A percentile compares a stretch with the other conserved stretches of the same genome.
These are phyloP conservation scores for Fusarium sp. DNA, from an alignment of 2,329 filamentous ascomycete species.

Conservation along the genomic window DNA sequence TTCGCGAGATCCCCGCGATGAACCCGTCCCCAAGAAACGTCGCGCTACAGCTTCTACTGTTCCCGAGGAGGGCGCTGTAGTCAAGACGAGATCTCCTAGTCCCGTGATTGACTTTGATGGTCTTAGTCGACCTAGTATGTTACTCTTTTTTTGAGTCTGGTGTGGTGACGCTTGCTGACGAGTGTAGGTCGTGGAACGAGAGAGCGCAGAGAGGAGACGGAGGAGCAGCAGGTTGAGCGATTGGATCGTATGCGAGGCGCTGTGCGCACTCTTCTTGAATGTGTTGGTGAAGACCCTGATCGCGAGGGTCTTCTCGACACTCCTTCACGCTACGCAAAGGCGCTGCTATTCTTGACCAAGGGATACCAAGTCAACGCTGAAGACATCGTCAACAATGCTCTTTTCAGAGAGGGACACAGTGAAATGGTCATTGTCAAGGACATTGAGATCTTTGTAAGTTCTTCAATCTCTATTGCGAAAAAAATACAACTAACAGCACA, in stretches of 20 bases:
- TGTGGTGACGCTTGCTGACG: neutral
- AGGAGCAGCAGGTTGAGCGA: conserved; percentile 59
- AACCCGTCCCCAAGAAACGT: conserved; percentile 59
- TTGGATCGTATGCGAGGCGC: conserved; percentile 71
- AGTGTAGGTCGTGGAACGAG: conserved; percentile 72
- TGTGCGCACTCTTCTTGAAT: conserved; percentile 75
- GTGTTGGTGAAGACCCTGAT: conserved; percentile 75
- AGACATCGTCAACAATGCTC: conserved; percentile 91
- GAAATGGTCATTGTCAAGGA: conserved; percentile 98
- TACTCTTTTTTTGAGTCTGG: neutral
- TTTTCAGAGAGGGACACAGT: conserved; percentile 97
- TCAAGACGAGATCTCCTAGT: conserved; percentile 55
- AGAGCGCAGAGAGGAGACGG: conserved; percentile 68
- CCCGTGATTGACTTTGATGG: conserved; percentile 73
- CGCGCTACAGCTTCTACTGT: conserved; percentile 34
- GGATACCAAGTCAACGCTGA: conserved; percentile 95
- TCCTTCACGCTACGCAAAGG: conserved; percentile 92
- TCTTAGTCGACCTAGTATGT: conserved; percentile 68
- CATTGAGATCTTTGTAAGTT: conserved; percentile 78
- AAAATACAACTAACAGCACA: conserved; percentile 49
- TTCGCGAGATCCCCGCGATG: conserved; percentile 70
- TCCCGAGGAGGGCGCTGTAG: conserved; percentile 27
- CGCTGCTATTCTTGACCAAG: conserved; percentile 94
- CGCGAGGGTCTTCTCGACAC: conserved; percentile 74
- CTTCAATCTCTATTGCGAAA: neutral